Percentiles rank a stretch among this genome's conserved stretches.
Evolutionary conservation across 371 early-diverging fungal species (phyloP).

Genomic region (Choanephora cucurbitarum): DNA sequence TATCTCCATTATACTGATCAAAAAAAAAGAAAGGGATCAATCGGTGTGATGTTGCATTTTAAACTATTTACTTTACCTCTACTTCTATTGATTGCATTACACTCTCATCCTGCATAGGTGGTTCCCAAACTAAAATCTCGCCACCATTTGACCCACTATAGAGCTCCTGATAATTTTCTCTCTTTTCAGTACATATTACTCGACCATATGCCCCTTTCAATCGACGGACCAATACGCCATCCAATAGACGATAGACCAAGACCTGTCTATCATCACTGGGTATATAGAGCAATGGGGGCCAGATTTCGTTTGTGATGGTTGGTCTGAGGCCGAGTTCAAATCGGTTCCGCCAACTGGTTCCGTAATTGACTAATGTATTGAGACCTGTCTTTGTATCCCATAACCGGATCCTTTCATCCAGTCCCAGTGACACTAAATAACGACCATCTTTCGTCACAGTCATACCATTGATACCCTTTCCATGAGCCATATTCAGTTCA

Average conservation of each 20-base stretch:
- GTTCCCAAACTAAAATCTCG: constrained; percentile 70
- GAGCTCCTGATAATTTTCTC: constrained; percentile 59
- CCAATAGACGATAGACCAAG: constrained; percentile 59
- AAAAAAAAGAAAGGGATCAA: constrained; percentile 4
- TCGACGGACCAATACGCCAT: constrained; percentile 55
- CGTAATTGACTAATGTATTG: constrained; percentile 70
- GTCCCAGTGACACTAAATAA: constrained; percentile 65
- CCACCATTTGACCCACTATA: constrained; percentile 70
- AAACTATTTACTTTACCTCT: constrained; percentile 10
- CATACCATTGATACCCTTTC: constrained; percentile 71
- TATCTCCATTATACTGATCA: constrained; percentile 21
- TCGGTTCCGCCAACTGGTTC: constrained; percentile 56
- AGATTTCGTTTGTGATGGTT: constrained; percentile 50
- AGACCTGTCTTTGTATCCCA: constrained; percentile 79
- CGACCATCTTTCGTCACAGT: constrained; percentile 65
- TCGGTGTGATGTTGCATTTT: too few species aligned
- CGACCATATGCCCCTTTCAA: constrained; percentile 69
- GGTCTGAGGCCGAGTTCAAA: constrained; percentile 48
- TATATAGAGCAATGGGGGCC: constrained; percentile 56
- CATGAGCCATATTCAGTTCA: constrained; percentile 66
- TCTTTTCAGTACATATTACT: constrained; percentile 59
- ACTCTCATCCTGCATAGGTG: constrained; percentile 32
- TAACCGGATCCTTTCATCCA: constrained; percentile 75
- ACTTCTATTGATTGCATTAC: constrained; percentile 4
- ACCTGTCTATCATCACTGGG: constrained; percentile 64